A percentile compares a stretch with the other conserved stretches of the same genome.
Conservation (phyloP, 306 rosid species). For the Pyrus pyrifolia region DNA sequence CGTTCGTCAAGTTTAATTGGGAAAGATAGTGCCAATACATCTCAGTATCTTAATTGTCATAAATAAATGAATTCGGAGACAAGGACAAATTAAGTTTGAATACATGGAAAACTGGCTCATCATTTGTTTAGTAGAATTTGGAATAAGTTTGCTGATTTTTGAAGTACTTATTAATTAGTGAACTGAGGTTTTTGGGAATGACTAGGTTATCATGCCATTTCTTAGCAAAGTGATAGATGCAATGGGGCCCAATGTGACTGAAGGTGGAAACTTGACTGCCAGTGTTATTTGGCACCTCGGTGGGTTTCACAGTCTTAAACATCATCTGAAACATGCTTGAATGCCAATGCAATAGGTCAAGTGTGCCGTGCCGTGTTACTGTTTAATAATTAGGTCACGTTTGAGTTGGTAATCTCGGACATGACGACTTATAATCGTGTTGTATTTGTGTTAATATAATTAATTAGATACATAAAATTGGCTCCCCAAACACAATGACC, state of each 20-base stretch:
- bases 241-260: conserved; percentile 24
- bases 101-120: too few relatives aligned
- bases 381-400: neutral
- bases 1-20: neutral
- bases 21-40: too few relatives aligned
- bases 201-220: conserved; percentile 23
- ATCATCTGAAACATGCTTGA: neutral
- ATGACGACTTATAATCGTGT: neutral
- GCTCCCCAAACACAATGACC: neutral
- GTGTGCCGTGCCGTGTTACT: neutral
- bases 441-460: neutral
- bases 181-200: neutral
- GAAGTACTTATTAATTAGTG: neutral
- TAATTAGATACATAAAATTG: neutral
- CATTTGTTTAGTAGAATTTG: neutral
- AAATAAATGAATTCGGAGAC: neutral
- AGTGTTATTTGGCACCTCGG: conserved; percentile 36
- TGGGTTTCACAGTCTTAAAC: neutral
- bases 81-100: too few relatives aligned
- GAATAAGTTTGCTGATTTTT: too few relatives aligned
- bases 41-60: neutral
- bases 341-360: neutral
- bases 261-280: conserved; percentile 12
- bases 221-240: conserved; percentile 29
- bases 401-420: too few relatives aligned